Percentiles rank a stretch among this genome's conserved stretches.
Evolutionary conservation across 371 early-diverging fungal genomes (phyloP).

Genomic region (Paraphysoderma sedebokerense): DNA sequence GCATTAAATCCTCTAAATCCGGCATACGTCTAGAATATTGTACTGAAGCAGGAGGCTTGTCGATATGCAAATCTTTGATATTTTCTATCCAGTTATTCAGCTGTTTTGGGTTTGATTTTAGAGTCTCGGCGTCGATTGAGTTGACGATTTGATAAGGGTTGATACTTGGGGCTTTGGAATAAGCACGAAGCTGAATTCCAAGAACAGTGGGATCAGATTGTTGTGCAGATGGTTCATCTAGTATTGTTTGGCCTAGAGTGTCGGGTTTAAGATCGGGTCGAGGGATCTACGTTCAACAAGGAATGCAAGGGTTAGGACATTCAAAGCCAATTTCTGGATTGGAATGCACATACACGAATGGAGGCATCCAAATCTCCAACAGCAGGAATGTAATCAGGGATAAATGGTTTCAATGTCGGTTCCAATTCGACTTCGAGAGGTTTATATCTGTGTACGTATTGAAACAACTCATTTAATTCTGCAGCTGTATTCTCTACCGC

Average conservation of each 20-base stretch:
- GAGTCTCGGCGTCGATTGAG: too few species aligned
- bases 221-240: constrained; percentile 27
- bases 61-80: too few species aligned
- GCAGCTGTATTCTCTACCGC: too few species aligned
- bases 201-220: constrained; percentile 29
- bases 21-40: too few species aligned
- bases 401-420: constrained; percentile 20
- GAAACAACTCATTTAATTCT: constrained; percentile 22
- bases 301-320: not conserved
- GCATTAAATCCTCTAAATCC: too few species aligned
- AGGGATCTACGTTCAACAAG: constrained; percentile 14
- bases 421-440: constrained; percentile 25
- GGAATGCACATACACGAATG: not conserved
- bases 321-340: not conserved
- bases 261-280: constrained; percentile 18
- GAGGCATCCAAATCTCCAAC: constrained; percentile 32
- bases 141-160: too few species aligned
- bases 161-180: too few species aligned
- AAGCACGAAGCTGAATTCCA: too few species aligned
- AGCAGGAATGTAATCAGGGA: constrained; percentile 32
- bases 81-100: too few species aligned
- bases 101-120: too few species aligned
- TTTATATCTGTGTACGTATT: constrained; percentile 18
- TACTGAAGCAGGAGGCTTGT: too few species aligned
- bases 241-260: constrained; percentile 16